Percentiles rank a stretch among this genome's conserved stretches.
Evolutionary conservation across 139 green algal genomes (phyloP).

Genomic region (Closterium sp.): DNA sequence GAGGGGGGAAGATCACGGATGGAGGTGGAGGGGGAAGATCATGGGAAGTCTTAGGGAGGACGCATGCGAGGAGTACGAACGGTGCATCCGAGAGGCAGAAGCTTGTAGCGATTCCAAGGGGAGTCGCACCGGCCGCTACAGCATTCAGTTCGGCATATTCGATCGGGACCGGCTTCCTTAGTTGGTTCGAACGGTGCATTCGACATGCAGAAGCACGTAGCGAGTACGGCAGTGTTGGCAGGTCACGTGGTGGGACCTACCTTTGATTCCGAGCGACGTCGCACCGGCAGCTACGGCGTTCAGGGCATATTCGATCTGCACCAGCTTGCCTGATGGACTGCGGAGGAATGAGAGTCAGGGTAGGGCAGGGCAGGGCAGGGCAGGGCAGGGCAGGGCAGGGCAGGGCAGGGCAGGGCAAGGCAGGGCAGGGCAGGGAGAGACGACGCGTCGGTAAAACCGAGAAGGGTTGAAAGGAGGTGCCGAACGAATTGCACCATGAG

Average conservation of each 20-base stretch:
- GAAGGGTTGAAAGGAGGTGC: not conserved
- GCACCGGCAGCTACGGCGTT: slow-evolving; percentile 88
- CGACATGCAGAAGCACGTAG: too few species aligned
- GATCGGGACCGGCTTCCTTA: too few species aligned
- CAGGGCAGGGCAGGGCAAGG: too few species aligned
- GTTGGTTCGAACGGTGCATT: too few species aligned
- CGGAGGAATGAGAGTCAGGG: not conserved
- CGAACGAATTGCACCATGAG: not conserved
- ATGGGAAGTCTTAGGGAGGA: too few species aligned
- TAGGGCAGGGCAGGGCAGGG: not conserved
- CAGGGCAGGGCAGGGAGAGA: not conserved
- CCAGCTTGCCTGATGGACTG: slow-evolving; percentile 91
- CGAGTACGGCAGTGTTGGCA: not conserved
- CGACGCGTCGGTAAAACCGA: not conserved
- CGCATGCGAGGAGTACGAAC: too few species aligned
- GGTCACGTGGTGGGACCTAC: not conserved
- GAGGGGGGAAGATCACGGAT: not conserved
- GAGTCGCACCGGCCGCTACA: too few species aligned
- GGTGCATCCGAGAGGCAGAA: too few species aligned
- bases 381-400: too few species aligned
- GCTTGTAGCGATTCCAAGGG: too few species aligned
- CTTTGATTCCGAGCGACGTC: slow-evolving; percentile 93
- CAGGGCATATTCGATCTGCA: slow-evolving; percentile 97
- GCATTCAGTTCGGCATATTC: too few species aligned
- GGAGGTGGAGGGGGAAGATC: not conserved